phyloP scores from a whole-genome alignment of 2,329 filamentous ascomycete genomes.

The Hymenoscyphus fructigenus region DNA sequence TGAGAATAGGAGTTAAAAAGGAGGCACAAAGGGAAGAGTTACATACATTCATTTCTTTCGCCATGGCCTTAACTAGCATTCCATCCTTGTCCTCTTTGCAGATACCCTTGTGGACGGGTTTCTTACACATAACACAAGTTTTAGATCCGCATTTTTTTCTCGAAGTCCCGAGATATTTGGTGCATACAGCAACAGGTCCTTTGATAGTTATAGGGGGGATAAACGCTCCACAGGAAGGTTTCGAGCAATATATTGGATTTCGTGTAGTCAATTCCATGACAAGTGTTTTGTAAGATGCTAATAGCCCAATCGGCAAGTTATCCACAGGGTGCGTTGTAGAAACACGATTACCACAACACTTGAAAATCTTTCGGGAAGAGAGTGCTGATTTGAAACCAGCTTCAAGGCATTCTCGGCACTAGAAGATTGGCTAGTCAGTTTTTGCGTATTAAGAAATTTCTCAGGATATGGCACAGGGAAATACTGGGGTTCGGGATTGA shows the following conservation, averaged over 20 bases:
- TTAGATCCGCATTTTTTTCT: constrained; percentile 17
- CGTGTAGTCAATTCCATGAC: constrained; percentile 31
- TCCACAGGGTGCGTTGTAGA: neutral
- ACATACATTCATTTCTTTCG: constrained; percentile 21
- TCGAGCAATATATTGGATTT: constrained; percentile 33
- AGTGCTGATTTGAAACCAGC: constrained; percentile 25
- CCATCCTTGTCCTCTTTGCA: constrained; percentile 32
- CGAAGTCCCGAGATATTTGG: neutral
- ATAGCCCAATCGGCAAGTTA: constrained; percentile 17
- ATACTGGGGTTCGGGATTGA: too few relatives aligned
- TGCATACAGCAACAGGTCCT: constrained; percentile 26
- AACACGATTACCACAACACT: constrained; percentile 23
- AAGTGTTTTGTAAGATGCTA: constrained; percentile 25
- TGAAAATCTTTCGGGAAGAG: constrained; percentile 22
- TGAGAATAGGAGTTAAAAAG: too few relatives aligned
- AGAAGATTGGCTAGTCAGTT: too few relatives aligned
- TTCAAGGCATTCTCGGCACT: constrained; percentile 25
- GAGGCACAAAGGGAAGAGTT: too few relatives aligned
- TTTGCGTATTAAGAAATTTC: too few relatives aligned
- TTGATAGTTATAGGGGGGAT: constrained; percentile 29
- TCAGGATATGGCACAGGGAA: too few relatives aligned
- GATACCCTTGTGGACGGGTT: constrained; percentile 28
- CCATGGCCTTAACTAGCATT: constrained; percentile 25
- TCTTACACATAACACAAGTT: constrained; percentile 30
- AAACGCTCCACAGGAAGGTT: constrained; percentile 27